Evolutionary conservation across 2,329 filamentous ascomycete species (phyloP).

Genomic region (Coniochaeta hoffmannii): DNA sequence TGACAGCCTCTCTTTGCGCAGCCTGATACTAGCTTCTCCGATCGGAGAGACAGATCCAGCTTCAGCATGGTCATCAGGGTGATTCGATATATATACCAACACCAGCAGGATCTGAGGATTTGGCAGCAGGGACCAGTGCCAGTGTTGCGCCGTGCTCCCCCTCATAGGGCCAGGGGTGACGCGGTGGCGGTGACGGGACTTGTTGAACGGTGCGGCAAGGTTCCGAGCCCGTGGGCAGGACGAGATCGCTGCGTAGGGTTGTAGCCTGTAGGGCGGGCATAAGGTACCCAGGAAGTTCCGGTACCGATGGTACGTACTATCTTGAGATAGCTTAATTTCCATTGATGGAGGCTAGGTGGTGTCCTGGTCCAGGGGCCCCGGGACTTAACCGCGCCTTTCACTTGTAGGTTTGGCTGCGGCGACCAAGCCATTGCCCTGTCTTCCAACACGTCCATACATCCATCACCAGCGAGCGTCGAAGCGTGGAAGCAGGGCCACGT

Average conservation of each 20-base stretch:
- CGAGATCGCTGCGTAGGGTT: neutral
- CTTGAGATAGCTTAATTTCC: neutral
- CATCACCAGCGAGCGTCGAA: too few species aligned
- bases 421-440: too few species aligned
- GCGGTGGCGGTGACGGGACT: neutral
- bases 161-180: neutral
- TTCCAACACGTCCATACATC: too few species aligned
- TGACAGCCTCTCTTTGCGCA: neutral
- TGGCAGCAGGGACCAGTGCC: neutral
- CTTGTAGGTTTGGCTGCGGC: too few species aligned
- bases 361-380: neutral
- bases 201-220: neutral
- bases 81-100: neutral
- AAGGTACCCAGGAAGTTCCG: neutral
- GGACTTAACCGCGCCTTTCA: too few species aligned
- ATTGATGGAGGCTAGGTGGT: slow-evolving; percentile 1
- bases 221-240: neutral
- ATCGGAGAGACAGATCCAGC: neutral
- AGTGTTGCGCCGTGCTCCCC: neutral
- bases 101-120: neutral
- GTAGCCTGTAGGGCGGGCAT: neutral
- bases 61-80: neutral
- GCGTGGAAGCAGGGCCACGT: neutral
- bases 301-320: neutral
- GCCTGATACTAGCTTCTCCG: neutral